Evolutionary conservation across 2,329 filamentous ascomycete genomes (phyloP).

Genomic region (Fusarium sp.): DNA sequence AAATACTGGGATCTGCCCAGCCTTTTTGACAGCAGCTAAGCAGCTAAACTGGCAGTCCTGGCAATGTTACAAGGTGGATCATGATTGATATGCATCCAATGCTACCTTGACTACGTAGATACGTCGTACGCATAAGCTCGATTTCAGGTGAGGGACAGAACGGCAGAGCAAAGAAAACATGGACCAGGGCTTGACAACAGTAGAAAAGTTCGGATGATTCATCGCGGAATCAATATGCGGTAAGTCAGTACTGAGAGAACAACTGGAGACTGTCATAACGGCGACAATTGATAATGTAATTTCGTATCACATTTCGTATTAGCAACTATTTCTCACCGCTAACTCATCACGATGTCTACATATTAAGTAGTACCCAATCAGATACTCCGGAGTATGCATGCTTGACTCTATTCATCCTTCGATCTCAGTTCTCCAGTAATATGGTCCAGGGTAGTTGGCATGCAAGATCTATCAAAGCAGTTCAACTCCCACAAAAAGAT

Average conservation of each 20-base stretch:
- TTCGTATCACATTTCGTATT: neutral
- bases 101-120: neutral
- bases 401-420: neutral
- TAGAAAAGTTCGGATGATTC: neutral
- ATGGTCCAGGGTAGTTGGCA: neutral
- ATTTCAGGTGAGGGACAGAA: conserved; percentile 4
- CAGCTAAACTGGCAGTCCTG: neutral
- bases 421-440: neutral
- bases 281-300: neutral
- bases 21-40: neutral
- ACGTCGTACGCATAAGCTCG: neutral
- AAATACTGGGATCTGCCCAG: neutral
- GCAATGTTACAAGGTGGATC: neutral
- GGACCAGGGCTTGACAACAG: neutral
- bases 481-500: neutral
- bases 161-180: neutral
- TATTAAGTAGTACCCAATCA: neutral
- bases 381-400: neutral
- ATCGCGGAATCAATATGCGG: neutral
- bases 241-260: neutral
- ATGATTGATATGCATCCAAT: neutral
- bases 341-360: neutral
- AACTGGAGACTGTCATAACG: neutral
- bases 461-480: neutral
- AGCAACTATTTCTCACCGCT: neutral